These are phyloP conservation scores for Blastomyces gilchristii DNA, from an alignment of 2,329 filamentous ascomycete genomes.

Conservation along the genomic window DNA sequence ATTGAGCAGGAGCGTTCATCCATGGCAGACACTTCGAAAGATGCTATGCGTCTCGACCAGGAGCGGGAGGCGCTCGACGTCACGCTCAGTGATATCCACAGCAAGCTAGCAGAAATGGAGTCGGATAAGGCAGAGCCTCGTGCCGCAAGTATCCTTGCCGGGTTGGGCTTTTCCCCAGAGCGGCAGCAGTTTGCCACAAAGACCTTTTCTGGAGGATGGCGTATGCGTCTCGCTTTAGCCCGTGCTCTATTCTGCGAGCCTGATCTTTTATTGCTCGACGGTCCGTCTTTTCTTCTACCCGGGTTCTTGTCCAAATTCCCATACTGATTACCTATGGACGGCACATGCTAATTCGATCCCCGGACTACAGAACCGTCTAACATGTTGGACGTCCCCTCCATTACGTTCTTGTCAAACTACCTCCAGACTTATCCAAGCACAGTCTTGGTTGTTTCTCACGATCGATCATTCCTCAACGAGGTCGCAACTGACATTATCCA, in stretches of 20 bases:
- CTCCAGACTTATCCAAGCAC: conserved; percentile 90
- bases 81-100: conserved; percentile 81
- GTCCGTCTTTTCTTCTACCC: conserved; percentile 22
- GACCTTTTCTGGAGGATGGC: conserved; percentile 99
- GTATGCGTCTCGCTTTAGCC: conserved; percentile 92
- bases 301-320: neutral
- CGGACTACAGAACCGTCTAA: conserved; percentile 73
- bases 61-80: conserved; percentile 84
- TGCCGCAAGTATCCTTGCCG: conserved; percentile 89
- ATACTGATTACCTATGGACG: neutral
- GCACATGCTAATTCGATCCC: neutral
- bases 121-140: conserved; percentile 95
- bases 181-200: conserved; percentile 87
- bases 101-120: conserved; percentile 94
- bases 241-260: conserved; percentile 96
- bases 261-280: conserved; percentile 84
- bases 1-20: conserved; percentile 67
- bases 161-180: conserved; percentile 91
- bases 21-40: conserved; percentile 83
- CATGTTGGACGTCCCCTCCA: conserved; percentile 99
- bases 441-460: conserved; percentile 92
- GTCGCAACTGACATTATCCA: conserved; percentile 99
- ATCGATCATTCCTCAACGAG: conserved; percentile 97
- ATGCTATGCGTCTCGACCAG: conserved; percentile 73
- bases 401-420: conserved; percentile 94